A percentile compares a stretch with the other conserved stretches of the same genome.
Conservation (phyloP, 108 stramenopile genomes). For the Aurantiochytrium sp. region DNA sequence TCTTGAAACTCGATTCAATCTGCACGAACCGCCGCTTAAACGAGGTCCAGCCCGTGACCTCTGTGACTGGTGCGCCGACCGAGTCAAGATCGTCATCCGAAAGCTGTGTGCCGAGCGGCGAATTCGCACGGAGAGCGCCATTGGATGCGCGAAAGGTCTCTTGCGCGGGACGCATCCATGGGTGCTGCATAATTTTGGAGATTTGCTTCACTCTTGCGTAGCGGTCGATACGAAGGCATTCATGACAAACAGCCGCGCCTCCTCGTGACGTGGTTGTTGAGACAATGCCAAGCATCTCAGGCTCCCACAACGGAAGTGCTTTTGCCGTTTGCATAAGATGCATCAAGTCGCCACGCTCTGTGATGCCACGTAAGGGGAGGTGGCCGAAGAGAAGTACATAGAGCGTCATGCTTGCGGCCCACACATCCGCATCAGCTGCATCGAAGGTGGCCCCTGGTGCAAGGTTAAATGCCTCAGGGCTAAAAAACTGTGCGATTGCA, state of each 20-base stretch:
- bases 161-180: background rate
- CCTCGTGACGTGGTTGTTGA: background rate
- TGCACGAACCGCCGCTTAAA: background rate
- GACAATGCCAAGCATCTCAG: background rate
- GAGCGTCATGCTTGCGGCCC: background rate
- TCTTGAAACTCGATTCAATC: background rate
- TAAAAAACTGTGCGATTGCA: background rate
- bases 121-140: background rate
- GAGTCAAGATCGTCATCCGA: background rate
- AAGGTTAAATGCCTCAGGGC: background rate
- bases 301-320: background rate
- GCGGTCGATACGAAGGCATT: background rate
- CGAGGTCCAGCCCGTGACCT: background rate
- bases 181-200: background rate
- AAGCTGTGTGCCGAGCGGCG: background rate
- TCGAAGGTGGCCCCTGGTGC: background rate
- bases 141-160: background rate
- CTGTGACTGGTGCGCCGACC: background rate
- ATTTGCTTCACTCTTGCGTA: background rate
- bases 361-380: background rate
- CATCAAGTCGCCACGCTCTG: background rate
- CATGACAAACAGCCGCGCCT: background rate
- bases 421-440: background rate
- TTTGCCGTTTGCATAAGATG: background rate
- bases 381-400: background rate